Evolutionary conservation across 2,329 filamentous ascomycete genomes (phyloP), one percentile per base, ranked within the genome.

Genomic region (Aureobasidium sp.): DNA sequence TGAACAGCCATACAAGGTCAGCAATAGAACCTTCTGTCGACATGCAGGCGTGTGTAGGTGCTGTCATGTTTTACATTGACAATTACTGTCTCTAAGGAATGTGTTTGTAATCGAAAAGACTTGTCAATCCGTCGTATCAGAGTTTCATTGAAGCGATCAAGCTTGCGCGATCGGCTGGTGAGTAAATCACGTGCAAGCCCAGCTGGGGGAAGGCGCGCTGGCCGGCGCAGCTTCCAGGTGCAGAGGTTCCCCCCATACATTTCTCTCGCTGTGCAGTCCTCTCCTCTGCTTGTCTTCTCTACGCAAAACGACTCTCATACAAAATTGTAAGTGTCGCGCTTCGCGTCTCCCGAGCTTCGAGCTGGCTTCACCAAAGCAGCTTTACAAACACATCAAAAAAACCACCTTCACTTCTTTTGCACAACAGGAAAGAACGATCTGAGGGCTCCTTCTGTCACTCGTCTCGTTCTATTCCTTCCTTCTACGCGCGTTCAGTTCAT

Each of bases 381-480:
- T 59, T 29, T 5, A 59, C 55, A 47, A 59, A 27, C 55, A 57
- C n/a, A 57, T 46, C 17, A 1, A 15, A 29, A 32, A 2, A 47
- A 59, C 34, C 20, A 59, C 29, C 32, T 48, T 59, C 34, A 27
- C 32, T 24, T 48, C 43, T 34, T 43, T 48, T 17, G 29, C 55
- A 59, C 3, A 43, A 59, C 29, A 24, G 17, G 12, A 36, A 46
- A 36, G 37, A 47, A 48, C n/a, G 43, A 37, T 20, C 20, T 7
- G 29, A 57, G 39, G 43, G 43, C 55, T 37, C 41, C 29, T 59
- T 47, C 55, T 12, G 55, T 59, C 41, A 47, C 55, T 59, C 29
- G 39, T 57, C 29, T 59, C 15, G 55, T 59, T 59, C 41, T 47
- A 29, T 32, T 37, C 43, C 8, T 47, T 59, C 15, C 43, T n/a